Base-by-base conservation (phyloP, 768 basidiomycete genomes). In the Zangia roseola region DNA sequence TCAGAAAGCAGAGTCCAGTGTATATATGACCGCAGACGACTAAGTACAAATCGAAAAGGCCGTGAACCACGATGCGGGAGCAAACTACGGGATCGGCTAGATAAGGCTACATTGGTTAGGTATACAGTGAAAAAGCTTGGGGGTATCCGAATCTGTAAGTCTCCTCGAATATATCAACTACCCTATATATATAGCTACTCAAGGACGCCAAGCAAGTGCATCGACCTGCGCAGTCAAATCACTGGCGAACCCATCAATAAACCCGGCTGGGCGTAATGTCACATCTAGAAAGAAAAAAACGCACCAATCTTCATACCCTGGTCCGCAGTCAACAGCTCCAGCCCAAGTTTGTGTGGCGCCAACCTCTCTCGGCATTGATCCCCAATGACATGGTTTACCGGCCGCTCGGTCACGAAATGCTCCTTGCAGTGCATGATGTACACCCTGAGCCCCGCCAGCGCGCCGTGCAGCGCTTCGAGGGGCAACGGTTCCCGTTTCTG, bases 401-500 rank as follows among this genome's bases (percentile, higher is more conserved):
- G 80, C 23, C 68, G 66, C 40, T 79, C 77, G 36, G 69, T 69
- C 17, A 69, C 69, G 45, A 86, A 68, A 37, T 80, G 76, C 51
- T 91, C 91, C 63, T 97, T 97, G 74, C 91, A 91, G 61, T 97
- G 93, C 35, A 82, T 90, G 47, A 97, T 72, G 63, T 81, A 91
- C n/a, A 97, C 75, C 25, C 75, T 72, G 25, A 91, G 60, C 10
- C 84, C 87, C 4, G 68, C 56, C 24, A 91, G 69, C 10, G 77
- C 75, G 36, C 78, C 79, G 5, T 69, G 69, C 26, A 84, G 57
- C 23, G 79, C 76, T 9, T 78, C 73, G 2, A 70, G 56, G 8
- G 70, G 53, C 3, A 73, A 53, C 25, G 76, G 63, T 41, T 74
- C 70, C 42, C 55, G 44, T 41, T 67, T 67, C 24, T 73, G 70